Conservation (phyloP, 2,329 filamentous ascomycete species). For the Phaeosphaeriaceae sp. region DNA sequence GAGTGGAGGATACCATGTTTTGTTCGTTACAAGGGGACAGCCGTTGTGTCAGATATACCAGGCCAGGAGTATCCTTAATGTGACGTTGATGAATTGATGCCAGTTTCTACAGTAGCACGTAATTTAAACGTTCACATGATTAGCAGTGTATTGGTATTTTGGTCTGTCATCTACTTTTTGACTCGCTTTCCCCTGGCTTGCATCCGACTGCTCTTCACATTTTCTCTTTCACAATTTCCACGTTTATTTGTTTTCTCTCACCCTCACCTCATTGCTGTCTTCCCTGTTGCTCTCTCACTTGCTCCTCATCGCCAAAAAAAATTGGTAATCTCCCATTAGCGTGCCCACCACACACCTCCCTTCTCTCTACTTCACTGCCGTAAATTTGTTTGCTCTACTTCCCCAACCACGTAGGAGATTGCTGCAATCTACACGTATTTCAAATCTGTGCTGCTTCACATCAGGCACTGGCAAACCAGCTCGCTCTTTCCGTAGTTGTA, state of each 20-base stretch:
- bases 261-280: slow-evolving; percentile 9
- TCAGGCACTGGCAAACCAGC: neutral
- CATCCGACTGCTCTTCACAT: neutral
- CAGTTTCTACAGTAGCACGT: slow-evolving; percentile 13
- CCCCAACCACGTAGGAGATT: too few relatives aligned
- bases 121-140: slow-evolving; percentile 6
- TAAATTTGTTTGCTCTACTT: too few relatives aligned
- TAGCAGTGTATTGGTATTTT: slow-evolving; percentile 9
- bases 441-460: neutral
- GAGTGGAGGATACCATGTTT: neutral
- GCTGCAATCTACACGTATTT: too few relatives aligned
- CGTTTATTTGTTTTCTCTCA: neutral
- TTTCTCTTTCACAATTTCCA: neutral
- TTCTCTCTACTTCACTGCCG: too few relatives aligned
- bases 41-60: slow-evolving; percentile 7
- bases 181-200: neutral
- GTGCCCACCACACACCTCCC: neutral
- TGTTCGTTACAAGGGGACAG: slow-evolving; percentile 8
- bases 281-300: slow-evolving; percentile 1
- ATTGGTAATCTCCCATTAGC: neutral
- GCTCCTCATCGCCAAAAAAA: neutral
- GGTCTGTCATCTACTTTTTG: slow-evolving; percentile 2
- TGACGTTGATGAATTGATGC: slow-evolving; percentile 26
- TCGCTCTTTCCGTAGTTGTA: neutral
- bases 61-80: slow-evolving; percentile 1